phyloP scores from a whole-genome alignment of 129 eudicot species.

The Solidago caesia region DNA sequence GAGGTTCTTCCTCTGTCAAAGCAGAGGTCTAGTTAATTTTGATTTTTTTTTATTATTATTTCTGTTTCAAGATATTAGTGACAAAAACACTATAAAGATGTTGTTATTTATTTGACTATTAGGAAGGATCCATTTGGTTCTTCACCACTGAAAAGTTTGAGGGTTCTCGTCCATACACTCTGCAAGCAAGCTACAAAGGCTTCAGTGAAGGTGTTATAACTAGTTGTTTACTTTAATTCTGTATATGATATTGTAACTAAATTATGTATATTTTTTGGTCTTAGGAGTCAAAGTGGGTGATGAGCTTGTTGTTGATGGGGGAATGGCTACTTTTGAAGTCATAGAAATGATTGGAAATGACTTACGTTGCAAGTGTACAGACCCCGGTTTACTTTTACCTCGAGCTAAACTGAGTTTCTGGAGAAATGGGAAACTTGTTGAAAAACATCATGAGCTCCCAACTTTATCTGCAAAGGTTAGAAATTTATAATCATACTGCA shows the following conservation, averaged over 20 bases:
- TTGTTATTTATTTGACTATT: slow-evolving; percentile 18
- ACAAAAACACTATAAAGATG: slow-evolving; percentile 2
- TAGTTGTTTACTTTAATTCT: neutral
- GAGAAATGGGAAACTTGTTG: slow-evolving; percentile 72
- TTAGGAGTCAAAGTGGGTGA: slow-evolving; percentile 62
- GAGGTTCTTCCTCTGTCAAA: slow-evolving; percentile 65
- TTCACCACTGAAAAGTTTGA: slow-evolving; percentile 54
- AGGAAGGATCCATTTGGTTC: slow-evolving; percentile 76
- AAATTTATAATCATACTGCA: neutral
- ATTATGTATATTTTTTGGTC: neutral
- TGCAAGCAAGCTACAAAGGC: slow-evolving; percentile 65
- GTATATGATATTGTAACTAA: slow-evolving; percentile 22
- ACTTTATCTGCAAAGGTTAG: slow-evolving; percentile 57
- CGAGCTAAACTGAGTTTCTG: slow-evolving; percentile 72
- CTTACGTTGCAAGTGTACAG: slow-evolving; percentile 60
- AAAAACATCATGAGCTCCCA: slow-evolving; percentile 51
- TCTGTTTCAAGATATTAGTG: neutral
- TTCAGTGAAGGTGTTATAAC: slow-evolving; percentile 51
- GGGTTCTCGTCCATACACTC: slow-evolving; percentile 61
- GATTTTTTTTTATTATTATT: neutral
- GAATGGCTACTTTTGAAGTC: slow-evolving; percentile 75
- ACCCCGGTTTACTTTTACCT: slow-evolving; percentile 62
- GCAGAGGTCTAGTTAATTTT: slow-evolving; percentile 54
- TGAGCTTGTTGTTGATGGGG: slow-evolving; percentile 72
- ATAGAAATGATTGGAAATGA: slow-evolving; percentile 56